A percentile compares a stretch with the other conserved stretches of the same genome.
phyloP scores from a whole-genome alignment of 768 basidiomycete species.

The Pisolithus microcarpus region DNA sequence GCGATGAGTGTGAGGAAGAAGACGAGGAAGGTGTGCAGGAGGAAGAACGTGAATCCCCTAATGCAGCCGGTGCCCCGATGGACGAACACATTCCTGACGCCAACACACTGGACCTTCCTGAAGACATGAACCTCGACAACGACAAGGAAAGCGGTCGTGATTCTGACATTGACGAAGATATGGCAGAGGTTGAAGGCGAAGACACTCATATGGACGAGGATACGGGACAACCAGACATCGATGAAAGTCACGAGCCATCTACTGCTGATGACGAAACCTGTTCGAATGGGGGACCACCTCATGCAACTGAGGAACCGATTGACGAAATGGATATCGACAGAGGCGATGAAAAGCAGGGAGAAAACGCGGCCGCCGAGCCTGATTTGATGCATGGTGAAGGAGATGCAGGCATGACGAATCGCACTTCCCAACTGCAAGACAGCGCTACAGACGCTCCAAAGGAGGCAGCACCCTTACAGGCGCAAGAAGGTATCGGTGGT shows the following conservation, averaged over 20 bases:
- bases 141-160: slow-evolving; percentile 23
- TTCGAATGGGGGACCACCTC: slow-evolving; percentile 15
- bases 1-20: slow-evolving; percentile 18
- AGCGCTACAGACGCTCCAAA: slow-evolving; percentile 16
- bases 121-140: slow-evolving; percentile 64
- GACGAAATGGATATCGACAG: slow-evolving; percentile 15
- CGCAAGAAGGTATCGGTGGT: slow-evolving; percentile 7
- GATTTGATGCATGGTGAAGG: slow-evolving; percentile 28
- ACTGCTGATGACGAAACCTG: slow-evolving; percentile 14
- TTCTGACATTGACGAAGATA: slow-evolving; percentile 31
- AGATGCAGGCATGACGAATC: slow-evolving; percentile 12
- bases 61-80: slow-evolving; percentile 12
- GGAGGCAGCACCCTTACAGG: slow-evolving; percentile 11
- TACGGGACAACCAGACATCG: slow-evolving; percentile 1
- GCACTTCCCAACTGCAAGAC: slow-evolving; percentile 14
- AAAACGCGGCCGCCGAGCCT: slow-evolving; percentile 28
- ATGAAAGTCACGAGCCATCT: slow-evolving; percentile 14
- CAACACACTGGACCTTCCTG: slow-evolving; percentile 82
- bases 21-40: slow-evolving; percentile 22
- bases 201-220: slow-evolving; percentile 27
- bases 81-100: slow-evolving; percentile 62
- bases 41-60: slow-evolving; percentile 25
- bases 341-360: slow-evolving; percentile 25
- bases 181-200: slow-evolving; percentile 25
- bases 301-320: slow-evolving; percentile 13